Base-by-base conservation (phyloP, 2,329 filamentous ascomycete species). In the Aspergillus oerlinghausenensis region DNA sequence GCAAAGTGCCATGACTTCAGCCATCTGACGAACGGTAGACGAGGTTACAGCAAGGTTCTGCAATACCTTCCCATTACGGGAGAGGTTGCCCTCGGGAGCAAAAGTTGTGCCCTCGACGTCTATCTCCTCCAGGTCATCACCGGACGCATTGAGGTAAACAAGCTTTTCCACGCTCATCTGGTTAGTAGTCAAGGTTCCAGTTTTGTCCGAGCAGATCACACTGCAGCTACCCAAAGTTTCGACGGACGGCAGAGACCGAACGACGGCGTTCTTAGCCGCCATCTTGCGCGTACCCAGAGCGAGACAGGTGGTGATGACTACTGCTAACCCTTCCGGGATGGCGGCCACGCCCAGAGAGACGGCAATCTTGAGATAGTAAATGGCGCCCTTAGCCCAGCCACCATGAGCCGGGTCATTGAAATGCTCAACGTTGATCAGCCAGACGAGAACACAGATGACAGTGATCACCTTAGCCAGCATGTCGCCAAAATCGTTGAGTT, bases 191-290 rank as follows among this genome's bases (percentile, higher is more conserved):
- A 99, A 79, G 50, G 94, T 99, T 65, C 94, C 95, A 4, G 94
- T 99, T 82, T 99, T 99, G 81, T 99, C 94, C 3, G 95, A 99
- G 80, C 95, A 99, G 73, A 99, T 97, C 56, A 99, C 92, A 70
- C 94, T 99, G 84, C 94, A 99, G 82, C 94, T 99, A 71, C 94
- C 94, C 53, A 99, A 83, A 11, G 94, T 99, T 77, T 99, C 94
- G 52, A 99, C 94, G 1, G 94, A 99, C 21, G 94, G 94, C 66
- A 99, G 80, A 71, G 92, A 97, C 75, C 95, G 87, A 57, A 99
- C 95, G 40, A 99, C 92, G 7, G 94, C 94, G 70, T 97, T 97
- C 81, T 96, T 97, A 58, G 92, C 90, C 21, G 94, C 95, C 95
- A 99, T 99, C 79, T 96, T 97, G 63, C 94, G 87, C 4, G 95